phyloP scores from a whole-genome alignment of 305 asterid species.

The Rubia occidens region DNA sequence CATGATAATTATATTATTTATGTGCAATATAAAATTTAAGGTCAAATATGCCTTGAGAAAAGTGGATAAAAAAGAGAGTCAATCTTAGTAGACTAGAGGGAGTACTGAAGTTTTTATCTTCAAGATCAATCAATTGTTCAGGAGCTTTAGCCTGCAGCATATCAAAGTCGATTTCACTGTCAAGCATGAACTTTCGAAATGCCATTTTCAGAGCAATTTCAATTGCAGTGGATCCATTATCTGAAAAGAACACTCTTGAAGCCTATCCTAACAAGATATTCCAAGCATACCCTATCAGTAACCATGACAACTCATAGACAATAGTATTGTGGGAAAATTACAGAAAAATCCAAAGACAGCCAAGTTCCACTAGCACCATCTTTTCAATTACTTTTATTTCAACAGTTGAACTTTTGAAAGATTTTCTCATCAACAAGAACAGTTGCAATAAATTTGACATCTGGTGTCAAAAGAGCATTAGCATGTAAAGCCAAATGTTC shows the following conservation, averaged over 20 bases:
- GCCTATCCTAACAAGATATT: slow-evolving; percentile 63
- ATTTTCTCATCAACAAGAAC: background rate
- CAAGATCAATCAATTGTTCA: slow-evolving; percentile 45
- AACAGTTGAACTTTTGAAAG: background rate
- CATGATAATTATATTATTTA: too few species aligned
- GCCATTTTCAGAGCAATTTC: slow-evolving; percentile 99
- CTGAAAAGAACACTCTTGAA: slow-evolving; percentile 81
- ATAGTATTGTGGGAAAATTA: background rate
- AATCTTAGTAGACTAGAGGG: too few species aligned
- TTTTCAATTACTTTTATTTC: background rate
- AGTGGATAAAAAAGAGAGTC: too few species aligned
- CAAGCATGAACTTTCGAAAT: slow-evolving; percentile 78
- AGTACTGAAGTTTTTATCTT: slow-evolving; percentile 39
- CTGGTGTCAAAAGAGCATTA: background rate
- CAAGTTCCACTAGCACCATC: background rate
- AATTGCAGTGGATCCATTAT: slow-evolving; percentile 94
- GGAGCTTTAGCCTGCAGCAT: slow-evolving; percentile 23
- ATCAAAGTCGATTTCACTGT: slow-evolving; percentile 39
- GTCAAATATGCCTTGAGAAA: too few species aligned
- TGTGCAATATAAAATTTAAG: too few species aligned
- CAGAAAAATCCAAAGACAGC: background rate
- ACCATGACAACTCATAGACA: background rate
- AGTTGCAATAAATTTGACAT: background rate
- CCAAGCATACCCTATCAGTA: background rate
- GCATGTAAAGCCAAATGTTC: background rate